Evolutionary conservation across 208 protist genomes (phyloP).

Genomic region (Leptomonas seymouri): DNA sequence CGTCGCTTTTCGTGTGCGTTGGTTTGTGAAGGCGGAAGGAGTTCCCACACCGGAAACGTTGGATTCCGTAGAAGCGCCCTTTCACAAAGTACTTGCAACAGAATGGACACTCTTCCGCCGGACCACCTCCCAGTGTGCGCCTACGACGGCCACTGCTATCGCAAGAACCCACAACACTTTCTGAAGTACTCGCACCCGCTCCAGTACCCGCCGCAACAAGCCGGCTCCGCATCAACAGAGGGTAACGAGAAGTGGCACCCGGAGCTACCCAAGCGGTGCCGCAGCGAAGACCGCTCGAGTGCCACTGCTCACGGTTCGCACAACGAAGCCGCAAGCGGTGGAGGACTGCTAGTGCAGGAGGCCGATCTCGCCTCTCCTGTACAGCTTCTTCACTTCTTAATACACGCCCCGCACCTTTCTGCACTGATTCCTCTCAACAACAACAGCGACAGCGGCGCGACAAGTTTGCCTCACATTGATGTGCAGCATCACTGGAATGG

Average conservation of each 20-base stretch:
- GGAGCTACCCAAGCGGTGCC: background rate
- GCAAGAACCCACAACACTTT: slow-evolving; percentile 43
- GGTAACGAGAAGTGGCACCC: background rate
- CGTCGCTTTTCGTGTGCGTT: too few species aligned
- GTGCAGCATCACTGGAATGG: slow-evolving; percentile 1
- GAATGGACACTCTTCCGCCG: background rate
- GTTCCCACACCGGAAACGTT: too few species aligned
- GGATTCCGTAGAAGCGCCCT: background rate
- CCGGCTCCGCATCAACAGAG: background rate
- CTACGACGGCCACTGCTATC: slow-evolving; percentile 49
- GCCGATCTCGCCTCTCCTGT: slow-evolving; percentile 2
- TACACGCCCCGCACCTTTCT: slow-evolving; percentile 1
- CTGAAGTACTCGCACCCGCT: slow-evolving; percentile 31
- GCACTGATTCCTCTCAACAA: background rate
- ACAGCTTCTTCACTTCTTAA: slow-evolving; percentile 4
- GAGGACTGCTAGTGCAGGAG: background rate
- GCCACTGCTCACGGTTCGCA: too few species aligned
- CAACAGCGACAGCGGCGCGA: background rate
- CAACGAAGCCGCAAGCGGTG: background rate
- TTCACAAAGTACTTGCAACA: background rate
- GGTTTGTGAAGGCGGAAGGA: too few species aligned
- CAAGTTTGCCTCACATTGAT: background rate
- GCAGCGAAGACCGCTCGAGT: background rate
- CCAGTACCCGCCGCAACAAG: slow-evolving; percentile 18
- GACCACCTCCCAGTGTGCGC: slow-evolving; percentile 19